Base-by-base conservation (phyloP, 148 eudicot species). In the Chenopodium quinoa region DNA sequence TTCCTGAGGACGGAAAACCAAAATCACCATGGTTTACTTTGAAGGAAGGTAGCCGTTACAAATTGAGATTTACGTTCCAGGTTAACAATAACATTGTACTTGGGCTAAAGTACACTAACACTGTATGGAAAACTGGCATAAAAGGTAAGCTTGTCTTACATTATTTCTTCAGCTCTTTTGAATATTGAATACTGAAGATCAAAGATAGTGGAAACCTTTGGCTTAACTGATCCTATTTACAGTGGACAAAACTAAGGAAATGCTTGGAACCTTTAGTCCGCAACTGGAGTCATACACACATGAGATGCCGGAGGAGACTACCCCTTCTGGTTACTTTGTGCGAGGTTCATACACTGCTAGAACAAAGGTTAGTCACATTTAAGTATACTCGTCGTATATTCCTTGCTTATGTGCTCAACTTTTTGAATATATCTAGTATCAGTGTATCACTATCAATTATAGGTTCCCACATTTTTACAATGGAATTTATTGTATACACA, bases 211-310 rank as follows among this genome's bases (percentile, higher is more conserved):
- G 44, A 37, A 66, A 31, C 54, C n/a, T 63, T 27, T 67, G 54
- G 75, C 50, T 66, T 66, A 73, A 79, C 34, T 74, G 44, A 67
- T 13, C 70, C 54, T 65, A 9, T 69, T 34, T 82, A 72, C 87
- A 91, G 94, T 91, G 82, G 92, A 91, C 73, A 88, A 83, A 77
- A 71, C 88, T 64, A 91, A 88, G 77, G 87, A 90, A 75, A 91
- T 91, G 94, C 89, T 91, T 52, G 94, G 94, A 75, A 91, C 94
- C 46, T 91, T 90, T 85, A 88, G 92, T 84, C 94, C 94, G 5
- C 92, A 91, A 79, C 84, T 81, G 23, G 94, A 91, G 56, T 86
- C 91, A 71, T 91, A 90, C 76, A 86, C 89, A 10, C 90, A 89
- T 83, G 92, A 90, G 75, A 90, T 88, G 84, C 91, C 91, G 0